Base-by-base conservation (phyloP, 2,329 filamentous ascomycete genomes). In the Hyphodiscus sp. region DNA sequence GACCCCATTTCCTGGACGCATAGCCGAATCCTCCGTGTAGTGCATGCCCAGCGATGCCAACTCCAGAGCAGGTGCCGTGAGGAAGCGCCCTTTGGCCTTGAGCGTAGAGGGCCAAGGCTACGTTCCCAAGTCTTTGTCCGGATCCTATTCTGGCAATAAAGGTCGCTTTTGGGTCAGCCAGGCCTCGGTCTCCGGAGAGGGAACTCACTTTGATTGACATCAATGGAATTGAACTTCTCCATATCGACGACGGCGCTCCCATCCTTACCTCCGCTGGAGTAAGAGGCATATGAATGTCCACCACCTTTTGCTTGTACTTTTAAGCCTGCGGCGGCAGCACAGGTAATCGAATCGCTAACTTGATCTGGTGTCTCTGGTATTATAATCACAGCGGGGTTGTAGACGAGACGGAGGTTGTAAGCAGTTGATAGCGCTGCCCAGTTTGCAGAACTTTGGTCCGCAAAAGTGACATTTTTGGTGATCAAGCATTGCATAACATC, bases 241-340 rank as follows among this genome's bases (percentile, higher is more conserved):
- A 85, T 67, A 59, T 83, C 80, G 57, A 85, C 71, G 53, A 78
- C 73, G 7, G 83, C 66, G 16, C 68, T 72, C 19, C 78, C 79
- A 59, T 80, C 71, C 7, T 70, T 67, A 16, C 80, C 80, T 2
- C 79, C 78, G 0, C 41, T 59, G 3, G 61, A 62, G 23, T 41
- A 77, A 38, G 76, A 78, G 0, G 69, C 79, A 64, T 79, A 82
- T 33, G 75, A 77, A 63, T 82, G 79, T 0, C 79, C 79, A n/a
- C 79, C 79, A 26, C 73, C 71, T 56, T 74, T 76, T 1, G 77
- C 69, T 44, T 77, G 76, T 2, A 81, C 74, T 47, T 77, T 76
- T 20, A 77, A 65, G 11, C 67, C 66, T 45, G 67, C 57, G 20
- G 70, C 61, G 1, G 66, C 63, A 1, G 76, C 78, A 55, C 77